phyloP scores from a whole-genome alignment of 306 rosid genomes.

The Lotus japonicus region DNA sequence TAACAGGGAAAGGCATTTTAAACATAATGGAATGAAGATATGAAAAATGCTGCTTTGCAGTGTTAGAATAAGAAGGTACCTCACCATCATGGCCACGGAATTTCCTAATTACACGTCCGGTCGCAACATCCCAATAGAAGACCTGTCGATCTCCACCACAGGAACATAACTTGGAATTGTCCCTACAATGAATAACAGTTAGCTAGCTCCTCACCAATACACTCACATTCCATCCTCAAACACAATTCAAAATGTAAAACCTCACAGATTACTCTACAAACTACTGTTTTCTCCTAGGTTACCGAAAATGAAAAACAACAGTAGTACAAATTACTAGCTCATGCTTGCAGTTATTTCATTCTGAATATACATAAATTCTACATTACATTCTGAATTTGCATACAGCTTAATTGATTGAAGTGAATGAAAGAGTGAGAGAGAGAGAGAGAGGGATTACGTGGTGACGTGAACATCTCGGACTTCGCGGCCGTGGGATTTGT shows the following conservation, averaged over 20 bases:
- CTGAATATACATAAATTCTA: not conserved
- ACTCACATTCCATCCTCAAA: not conserved
- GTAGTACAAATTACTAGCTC: not conserved
- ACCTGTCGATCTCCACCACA: conserved; percentile 89
- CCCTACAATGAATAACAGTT: conserved; percentile 32
- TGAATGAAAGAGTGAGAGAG: not conserved
- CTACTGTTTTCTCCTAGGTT: not conserved
- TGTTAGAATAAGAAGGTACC: conserved; percentile 22
- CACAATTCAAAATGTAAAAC: not conserved
- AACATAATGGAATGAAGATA: not conserved
- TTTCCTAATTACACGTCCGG: conserved; percentile 76
- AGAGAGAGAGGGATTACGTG: conserved; percentile 24
- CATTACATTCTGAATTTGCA: not conserved
- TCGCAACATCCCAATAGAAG: conserved; percentile 86
- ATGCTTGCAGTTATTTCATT: no score
- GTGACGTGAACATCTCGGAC: conserved; percentile 88
- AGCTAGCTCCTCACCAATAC: not conserved
- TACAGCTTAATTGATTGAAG: not conserved
- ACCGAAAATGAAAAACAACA: no score
- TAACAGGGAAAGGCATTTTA: not conserved
- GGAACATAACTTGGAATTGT: conserved; percentile 76
- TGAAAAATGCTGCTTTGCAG: not conserved
- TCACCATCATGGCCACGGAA: conserved; percentile 90
- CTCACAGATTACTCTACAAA: not conserved
- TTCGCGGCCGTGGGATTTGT: conserved; percentile 88